Base-by-base conservation (phyloP, 352 stramenopile genomes). In the Blastocystis hominis region DNA sequence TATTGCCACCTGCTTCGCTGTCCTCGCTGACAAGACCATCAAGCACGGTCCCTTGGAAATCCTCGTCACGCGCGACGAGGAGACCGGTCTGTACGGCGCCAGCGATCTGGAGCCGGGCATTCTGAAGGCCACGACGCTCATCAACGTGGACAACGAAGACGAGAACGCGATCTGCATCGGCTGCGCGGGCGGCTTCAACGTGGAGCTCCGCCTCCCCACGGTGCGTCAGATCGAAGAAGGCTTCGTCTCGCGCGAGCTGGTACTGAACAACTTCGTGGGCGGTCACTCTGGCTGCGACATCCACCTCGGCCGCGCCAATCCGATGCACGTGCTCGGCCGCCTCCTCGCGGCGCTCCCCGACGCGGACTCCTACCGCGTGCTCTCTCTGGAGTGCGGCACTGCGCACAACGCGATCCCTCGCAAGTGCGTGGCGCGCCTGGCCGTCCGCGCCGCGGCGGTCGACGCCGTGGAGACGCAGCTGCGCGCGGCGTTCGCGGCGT, bases 391-490 rank as follows among this genome's bases (percentile, higher is more conserved):
- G 42, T 86, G 76, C 53, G 76, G 76, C 53, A 76, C 76, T 2
- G 76, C 76, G n/a, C 76, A 86, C 63, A 86, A 86, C 53, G 76
- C 76, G n/a, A 86, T 86, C 66, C 76, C 76, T 34, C 59, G 76
- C n/a, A 86, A 86, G 42, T 86, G 76, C 47, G 53, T 75, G 30
- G 6, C 77, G 59, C 46, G 5, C 1, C 38, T 86, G 63, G 36
- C 76, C 20, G 63, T 86, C 13, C 36, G 55, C 36, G 53, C 9
- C 7, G 63, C 78, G 38, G 10, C 20, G 4, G 59, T 69, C 3
- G 63, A 24, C n/a, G 40, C n/a, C 34, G 78, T 86, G 38, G 63
- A 54, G 44, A 62, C 50, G 30, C 40, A 86, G 63, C 24, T 86
- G 76, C 42, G 77, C 20, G 40, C 40, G 38, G 76, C 38, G 30